Conservation (phyloP, 163 green algal species). For the Smithsoniella earleae region DNA sequence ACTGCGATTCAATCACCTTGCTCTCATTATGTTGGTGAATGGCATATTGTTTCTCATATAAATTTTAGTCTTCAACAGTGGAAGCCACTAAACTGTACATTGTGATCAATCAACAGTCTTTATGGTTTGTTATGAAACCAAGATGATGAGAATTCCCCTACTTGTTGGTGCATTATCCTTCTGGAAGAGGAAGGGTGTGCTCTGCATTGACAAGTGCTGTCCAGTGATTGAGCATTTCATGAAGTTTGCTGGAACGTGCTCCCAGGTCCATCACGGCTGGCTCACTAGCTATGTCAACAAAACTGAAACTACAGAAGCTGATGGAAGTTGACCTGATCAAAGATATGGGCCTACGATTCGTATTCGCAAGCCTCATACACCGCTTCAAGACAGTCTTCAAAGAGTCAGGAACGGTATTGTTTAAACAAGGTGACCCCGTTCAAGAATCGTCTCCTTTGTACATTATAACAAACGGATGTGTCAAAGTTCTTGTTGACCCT, state of each 20-base stretch:
- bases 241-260: neutral
- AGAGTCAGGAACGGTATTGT: slow-evolving; percentile 2
- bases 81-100: too few species aligned
- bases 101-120: too few species aligned
- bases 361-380: neutral
- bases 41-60: too few species aligned
- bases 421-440: slow-evolving; percentile 1
- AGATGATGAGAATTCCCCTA: too few species aligned
- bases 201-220: too few species aligned
- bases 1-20: too few species aligned
- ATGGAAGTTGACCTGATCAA: slow-evolving; percentile 5
- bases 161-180: too few species aligned
- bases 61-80: too few species aligned
- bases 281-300: neutral
- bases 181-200: too few species aligned
- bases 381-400: slow-evolving; percentile 22
- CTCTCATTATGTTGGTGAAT: too few species aligned
- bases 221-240: neutral
- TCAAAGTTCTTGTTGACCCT: slow-evolving; percentile 22
- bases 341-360: neutral
- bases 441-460: neutral
- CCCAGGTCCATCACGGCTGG: slow-evolving; percentile 7
- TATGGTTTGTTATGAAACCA: too few species aligned
- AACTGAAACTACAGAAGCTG: slow-evolving; percentile 19
- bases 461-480: slow-evolving; percentile 2